Percentiles rank a stretch among this genome's conserved stretches.
phyloP scores from a whole-genome alignment of 495 filamentous ascomycete species.

The Aspergillus conjunctus region DNA sequence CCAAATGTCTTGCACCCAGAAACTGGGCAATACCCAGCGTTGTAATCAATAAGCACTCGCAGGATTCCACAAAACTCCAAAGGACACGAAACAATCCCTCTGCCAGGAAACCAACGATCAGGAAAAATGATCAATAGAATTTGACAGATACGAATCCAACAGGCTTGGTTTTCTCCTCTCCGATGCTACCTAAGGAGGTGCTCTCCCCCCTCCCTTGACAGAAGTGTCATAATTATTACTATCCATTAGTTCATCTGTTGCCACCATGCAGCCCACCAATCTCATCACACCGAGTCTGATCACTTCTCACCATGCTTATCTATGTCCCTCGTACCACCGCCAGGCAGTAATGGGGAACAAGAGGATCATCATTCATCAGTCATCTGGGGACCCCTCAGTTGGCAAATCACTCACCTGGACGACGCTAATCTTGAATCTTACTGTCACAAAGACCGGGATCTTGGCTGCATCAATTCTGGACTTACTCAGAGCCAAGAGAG shows the following conservation, averaged over 20 bases:
- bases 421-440: slow-evolving; percentile 1
- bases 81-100: neutral
- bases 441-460: neutral
- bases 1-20: no score
- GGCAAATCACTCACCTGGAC: neutral
- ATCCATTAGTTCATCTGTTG: slow-evolving; percentile 9
- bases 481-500: neutral
- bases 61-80: no score
- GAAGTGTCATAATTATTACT: neutral
- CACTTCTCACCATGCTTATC: neutral
- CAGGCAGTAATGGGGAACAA: slow-evolving; percentile 1
- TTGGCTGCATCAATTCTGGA: slow-evolving; percentile 2
- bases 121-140: slow-evolving; percentile 8
- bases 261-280: slow-evolving; percentile 12
- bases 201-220: neutral
- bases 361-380: slow-evolving; percentile 17
- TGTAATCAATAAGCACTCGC: no score
- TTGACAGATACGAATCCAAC: slow-evolving; percentile 8
- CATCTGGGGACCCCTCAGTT: neutral
- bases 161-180: neutral
- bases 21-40: no score
- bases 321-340: neutral
- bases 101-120: neutral
- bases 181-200: no score
- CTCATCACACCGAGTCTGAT: slow-evolving; percentile 13